Base-by-base conservation (phyloP, 305 asterid genomes). In the Petunia hybrid region DNA sequence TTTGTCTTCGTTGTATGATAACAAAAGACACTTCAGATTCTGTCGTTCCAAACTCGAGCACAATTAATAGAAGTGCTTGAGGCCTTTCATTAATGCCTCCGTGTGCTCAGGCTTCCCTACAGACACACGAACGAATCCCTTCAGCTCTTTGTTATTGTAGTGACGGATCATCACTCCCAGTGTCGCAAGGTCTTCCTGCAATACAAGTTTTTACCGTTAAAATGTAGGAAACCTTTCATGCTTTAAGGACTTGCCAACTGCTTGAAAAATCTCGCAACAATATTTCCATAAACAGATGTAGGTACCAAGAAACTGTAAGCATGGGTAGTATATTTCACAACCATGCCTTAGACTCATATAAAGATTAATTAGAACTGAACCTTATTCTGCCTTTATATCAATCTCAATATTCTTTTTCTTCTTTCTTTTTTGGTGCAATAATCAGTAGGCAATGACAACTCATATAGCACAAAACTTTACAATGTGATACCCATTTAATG, bases 31-130 rank as follows among this genome's bases (percentile, higher is more conserved):
- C 66, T 38, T 75, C 65, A 55, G 73, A 16, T 36, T 78, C 43
- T 45, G 38, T 36, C 36, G 2, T 59, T 41, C 5, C 13, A n/a
- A 56, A 6, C 41, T 14, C 0, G 10, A 70, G 60, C 79, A 36
- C 64, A 76, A 80, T 88, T 78, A 91, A 39, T 84, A 86, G 10
- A 96, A 85, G 86, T 79, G 81, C 80, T 85, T 86, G 81, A 96
- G 88, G 84, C 94, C 64, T 77, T 89, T 83, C 95, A 96, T 89
- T 65, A 96, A 83, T 71, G 92, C 91, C 82, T 93, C 92, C 0
- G 99, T 94, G 46, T 94, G 99, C 90, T 93, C 95, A 1, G 98
- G 99, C 88, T 93, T 94, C 61, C 99, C 99, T 40, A 93, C 98
- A 40, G 99, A 94, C 40, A 96, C 92, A 12, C 98, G 97, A 22